Conservation (phyloP, 345 rosid species). For the Gossypium herbaceum region DNA sequence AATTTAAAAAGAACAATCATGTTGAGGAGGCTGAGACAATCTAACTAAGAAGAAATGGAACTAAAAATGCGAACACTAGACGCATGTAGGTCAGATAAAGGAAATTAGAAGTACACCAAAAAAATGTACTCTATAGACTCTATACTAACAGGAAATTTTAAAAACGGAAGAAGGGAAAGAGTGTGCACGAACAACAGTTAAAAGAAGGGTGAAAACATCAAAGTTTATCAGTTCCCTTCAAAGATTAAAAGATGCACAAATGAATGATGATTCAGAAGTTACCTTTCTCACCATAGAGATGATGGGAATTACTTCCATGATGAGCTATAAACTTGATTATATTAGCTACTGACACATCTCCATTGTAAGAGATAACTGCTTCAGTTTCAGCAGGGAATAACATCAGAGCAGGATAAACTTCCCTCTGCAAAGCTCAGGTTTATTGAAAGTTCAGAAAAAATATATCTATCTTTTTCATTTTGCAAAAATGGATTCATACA, state of each 20-base stretch:
- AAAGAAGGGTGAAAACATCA: not conserved
- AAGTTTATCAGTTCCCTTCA: not conserved
- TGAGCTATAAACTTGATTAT: slow-evolving; percentile 62
- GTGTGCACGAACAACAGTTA: not conserved
- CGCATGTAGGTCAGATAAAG: not conserved
- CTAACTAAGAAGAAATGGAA: not conserved
- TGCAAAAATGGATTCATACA: not conserved
- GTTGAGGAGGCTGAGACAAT: not conserved
- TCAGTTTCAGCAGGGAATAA: slow-evolving; percentile 76
- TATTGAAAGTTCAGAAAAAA: not conserved
- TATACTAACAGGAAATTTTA: not conserved
- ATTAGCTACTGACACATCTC: slow-evolving; percentile 65
- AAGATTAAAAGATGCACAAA: not conserved
- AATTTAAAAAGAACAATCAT: not conserved
- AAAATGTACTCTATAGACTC: not conserved
- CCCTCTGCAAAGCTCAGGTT: slow-evolving; percentile 54
- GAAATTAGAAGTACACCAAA: not conserved
- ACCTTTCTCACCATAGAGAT: slow-evolving; percentile 52
- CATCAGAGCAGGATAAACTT: slow-evolving; percentile 72
- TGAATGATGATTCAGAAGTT: slow-evolving; percentile 18
- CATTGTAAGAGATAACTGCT: slow-evolving; percentile 50
- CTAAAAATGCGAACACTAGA: not conserved
- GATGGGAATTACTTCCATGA: slow-evolving; percentile 53
- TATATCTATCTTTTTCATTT: not conserved
- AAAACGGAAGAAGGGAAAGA: not conserved